Evolutionary conservation across 179 eudicot species (phyloP).

Genomic region (Silene coronaria): DNA sequence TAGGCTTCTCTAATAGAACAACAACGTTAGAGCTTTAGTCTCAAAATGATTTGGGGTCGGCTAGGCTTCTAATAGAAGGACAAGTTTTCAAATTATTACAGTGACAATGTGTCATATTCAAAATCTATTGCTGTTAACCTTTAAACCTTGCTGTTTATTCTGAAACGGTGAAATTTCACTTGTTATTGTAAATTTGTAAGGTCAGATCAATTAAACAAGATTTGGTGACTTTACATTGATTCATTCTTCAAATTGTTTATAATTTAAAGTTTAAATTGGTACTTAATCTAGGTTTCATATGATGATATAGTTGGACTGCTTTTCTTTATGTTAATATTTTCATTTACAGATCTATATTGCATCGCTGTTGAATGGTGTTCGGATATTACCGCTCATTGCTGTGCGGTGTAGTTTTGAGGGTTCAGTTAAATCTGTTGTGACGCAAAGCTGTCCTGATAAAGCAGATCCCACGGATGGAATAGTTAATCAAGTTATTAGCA

Average conservation of each 20-base stretch:
- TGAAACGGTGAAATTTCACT: background rate
- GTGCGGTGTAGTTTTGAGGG: constrained; percentile 24
- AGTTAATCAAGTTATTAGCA: constrained; percentile 37
- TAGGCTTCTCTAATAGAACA: no score
- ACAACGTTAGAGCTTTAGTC: no score
- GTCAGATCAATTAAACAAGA: background rate
- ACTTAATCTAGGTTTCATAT: background rate
- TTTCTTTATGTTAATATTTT: background rate
- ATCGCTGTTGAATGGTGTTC: constrained; percentile 34
- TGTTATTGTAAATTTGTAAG: background rate
- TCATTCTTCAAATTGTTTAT: background rate
- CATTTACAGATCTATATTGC: constrained; percentile 37
- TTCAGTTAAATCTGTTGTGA: constrained; percentile 30
- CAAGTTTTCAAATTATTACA: no score
- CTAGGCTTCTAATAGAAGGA: no score
- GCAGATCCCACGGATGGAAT: constrained; percentile 35
- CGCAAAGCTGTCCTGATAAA: constrained; percentile 38
- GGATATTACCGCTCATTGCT: constrained; percentile 29
- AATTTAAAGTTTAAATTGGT: background rate
- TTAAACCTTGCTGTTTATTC: background rate
- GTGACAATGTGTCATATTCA: no score
- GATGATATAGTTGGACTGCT: background rate
- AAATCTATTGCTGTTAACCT: no score
- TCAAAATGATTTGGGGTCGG: no score
- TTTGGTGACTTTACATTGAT: background rate